These are phyloP conservation scores for Penicillium aurantiogriseum DNA, from an alignment of 2,329 filamentous ascomycete species.

Conservation along the genomic window DNA sequence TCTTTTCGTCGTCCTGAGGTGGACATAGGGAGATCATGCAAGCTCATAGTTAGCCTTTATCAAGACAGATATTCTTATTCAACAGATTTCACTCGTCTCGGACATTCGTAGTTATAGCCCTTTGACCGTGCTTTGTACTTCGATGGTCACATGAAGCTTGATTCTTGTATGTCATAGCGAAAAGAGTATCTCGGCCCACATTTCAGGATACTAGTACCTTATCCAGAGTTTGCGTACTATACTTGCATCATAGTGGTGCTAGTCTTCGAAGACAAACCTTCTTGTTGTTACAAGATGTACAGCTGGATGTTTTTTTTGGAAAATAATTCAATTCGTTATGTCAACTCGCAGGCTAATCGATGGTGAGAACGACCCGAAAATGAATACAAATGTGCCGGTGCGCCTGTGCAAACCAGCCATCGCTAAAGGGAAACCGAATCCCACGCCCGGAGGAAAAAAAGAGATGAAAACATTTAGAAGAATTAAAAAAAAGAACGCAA, in stretches of 20 bases:
- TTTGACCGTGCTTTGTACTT: not conserved
- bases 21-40: not conserved
- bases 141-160: not conserved
- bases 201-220: no score
- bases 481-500: not conserved
- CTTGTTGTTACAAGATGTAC: not conserved
- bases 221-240: no score
- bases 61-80: not conserved
- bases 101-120: not conserved
- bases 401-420: not conserved
- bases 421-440: not conserved
- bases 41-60: not conserved
- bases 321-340: not conserved
- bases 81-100: not conserved
- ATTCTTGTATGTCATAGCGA: not conserved
- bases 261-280: not conserved
- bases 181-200: not conserved
- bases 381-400: not conserved
- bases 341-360: not conserved
- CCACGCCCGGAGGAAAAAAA: not conserved
- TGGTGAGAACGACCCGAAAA: not conserved
- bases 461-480: not conserved
- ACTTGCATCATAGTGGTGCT: no score
- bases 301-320: not conserved
- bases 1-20: not conserved